Percentiles rank a stretch among this genome's conserved stretches.
Evolutionary conservation across 2,329 filamentous ascomycete genomes (phyloP).

Genomic region (Epichloe gansuensis): DNA sequence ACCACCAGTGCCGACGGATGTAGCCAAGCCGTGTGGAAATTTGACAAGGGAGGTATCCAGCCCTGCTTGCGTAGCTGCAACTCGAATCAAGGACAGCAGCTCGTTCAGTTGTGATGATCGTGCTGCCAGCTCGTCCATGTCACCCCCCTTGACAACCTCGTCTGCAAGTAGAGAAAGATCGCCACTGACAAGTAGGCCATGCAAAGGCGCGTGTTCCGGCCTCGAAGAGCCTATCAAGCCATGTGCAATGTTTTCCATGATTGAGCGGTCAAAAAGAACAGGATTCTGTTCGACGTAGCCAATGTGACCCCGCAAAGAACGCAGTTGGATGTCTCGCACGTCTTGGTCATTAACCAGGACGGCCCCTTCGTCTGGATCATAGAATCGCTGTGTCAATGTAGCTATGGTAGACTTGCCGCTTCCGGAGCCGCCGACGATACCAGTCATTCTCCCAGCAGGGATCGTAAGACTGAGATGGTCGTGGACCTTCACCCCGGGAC

Average conservation of each 20-base stretch:
- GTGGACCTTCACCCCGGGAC: slow-evolving; percentile 41
- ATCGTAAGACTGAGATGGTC: slow-evolving; percentile 28
- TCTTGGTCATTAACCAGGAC: slow-evolving; percentile 27
- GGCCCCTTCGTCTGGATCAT: slow-evolving; percentile 31
- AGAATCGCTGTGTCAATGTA: slow-evolving; percentile 54
- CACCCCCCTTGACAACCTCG: background rate
- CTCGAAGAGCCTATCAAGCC: slow-evolving; percentile 24
- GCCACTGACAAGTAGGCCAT: slow-evolving; percentile 8
- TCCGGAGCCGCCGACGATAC: slow-evolving; percentile 57
- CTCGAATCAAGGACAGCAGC: background rate
- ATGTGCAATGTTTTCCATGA: slow-evolving; percentile 36
- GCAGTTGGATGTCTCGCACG: slow-evolving; percentile 41
- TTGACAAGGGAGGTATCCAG: background rate
- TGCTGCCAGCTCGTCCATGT: background rate
- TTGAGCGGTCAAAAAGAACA: slow-evolving; percentile 46
- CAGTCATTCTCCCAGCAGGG: slow-evolving; percentile 46
- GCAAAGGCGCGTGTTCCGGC: slow-evolving; percentile 32
- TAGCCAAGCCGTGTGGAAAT: slow-evolving; percentile 3
- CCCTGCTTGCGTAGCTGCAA: background rate
- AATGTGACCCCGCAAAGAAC: slow-evolving; percentile 41
- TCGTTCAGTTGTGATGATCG: background rate
- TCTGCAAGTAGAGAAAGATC: background rate
- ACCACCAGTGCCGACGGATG: slow-evolving; percentile 42
- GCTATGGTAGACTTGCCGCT: slow-evolving; percentile 58
- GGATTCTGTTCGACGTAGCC: slow-evolving; percentile 50